Percentiles rank a stretch among this genome's conserved stretches.
These are phyloP conservation scores for Emericellopsis terricola DNA, from an alignment of 495 filamentous ascomycete genomes.

Conservation along the genomic window DNA sequence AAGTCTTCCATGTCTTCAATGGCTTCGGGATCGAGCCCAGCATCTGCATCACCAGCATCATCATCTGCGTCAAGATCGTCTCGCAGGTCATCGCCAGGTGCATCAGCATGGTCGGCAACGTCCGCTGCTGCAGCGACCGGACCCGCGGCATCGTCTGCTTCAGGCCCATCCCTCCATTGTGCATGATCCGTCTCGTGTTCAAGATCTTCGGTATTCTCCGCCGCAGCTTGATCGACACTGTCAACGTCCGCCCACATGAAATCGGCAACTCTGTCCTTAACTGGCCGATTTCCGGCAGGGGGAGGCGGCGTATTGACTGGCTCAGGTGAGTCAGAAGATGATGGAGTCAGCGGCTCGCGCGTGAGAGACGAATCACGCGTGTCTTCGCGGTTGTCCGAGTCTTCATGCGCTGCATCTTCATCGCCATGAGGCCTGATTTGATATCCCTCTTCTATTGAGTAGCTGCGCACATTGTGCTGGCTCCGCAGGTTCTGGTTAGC, in stretches of 20 bases:
- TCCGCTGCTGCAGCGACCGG: background rate
- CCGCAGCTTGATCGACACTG: too few relatives aligned
- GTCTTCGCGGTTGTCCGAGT: too few relatives aligned
- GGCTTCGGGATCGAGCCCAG: slow-evolving; percentile 27
- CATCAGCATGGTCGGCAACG: slow-evolving; percentile 4
- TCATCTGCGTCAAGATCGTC: slow-evolving; percentile 9
- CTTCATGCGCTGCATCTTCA: slow-evolving; percentile 5
- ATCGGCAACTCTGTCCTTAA: slow-evolving; percentile 21
- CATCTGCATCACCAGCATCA: slow-evolving; percentile 11
- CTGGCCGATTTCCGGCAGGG: too few relatives aligned
- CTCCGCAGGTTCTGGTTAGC: too few relatives aligned
- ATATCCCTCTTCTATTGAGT: background rate
- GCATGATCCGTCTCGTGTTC: slow-evolving; percentile 4
- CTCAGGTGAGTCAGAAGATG: too few relatives aligned
- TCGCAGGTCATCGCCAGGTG: slow-evolving; percentile 1
- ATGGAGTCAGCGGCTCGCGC: too few relatives aligned
- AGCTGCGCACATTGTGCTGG: too few relatives aligned
- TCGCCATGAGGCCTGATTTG: background rate
- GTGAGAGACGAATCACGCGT: too few relatives aligned
- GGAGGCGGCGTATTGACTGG: too few relatives aligned
- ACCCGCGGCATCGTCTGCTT: slow-evolving; percentile 5
- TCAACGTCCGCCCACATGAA: slow-evolving; percentile 27
- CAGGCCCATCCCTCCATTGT: background rate
- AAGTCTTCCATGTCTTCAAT: slow-evolving; percentile 85
- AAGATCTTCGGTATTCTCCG: too few relatives aligned